Conservation (phyloP, 768 basidiomycete genomes). For the Sutorius australiensis region DNA sequence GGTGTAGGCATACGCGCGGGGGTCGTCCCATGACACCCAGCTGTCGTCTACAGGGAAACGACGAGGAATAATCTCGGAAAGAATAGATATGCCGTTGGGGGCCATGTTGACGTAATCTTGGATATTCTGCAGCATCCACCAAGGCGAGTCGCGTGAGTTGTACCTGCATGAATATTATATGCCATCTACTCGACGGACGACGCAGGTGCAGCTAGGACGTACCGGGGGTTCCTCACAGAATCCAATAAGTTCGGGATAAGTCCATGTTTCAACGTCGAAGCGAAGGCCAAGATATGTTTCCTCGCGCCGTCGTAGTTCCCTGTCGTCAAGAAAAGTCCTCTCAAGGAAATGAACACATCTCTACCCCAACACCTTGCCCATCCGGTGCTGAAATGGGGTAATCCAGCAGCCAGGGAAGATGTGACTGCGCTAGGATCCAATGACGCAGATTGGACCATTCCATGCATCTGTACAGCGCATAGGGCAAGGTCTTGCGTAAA, state of each 20-base stretch:
- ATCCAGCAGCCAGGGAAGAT: conserved; percentile 87
- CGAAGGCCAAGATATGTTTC: conserved; percentile 89
- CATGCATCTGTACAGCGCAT: conserved; percentile 86
- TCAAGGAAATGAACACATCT: conserved; percentile 88
- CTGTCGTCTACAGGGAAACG: conserved; percentile 93
- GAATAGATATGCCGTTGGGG: conserved; percentile 78
- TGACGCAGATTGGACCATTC: conserved; percentile 85
- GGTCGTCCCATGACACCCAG: conserved; percentile 91
- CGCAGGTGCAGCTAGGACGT: conserved; percentile 16
- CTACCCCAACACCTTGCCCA: conserved; percentile 99
- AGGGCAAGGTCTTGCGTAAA: conserved; percentile 91
- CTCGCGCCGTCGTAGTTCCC: conserved; percentile 84
- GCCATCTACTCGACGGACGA: not conserved
- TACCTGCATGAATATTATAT: conserved; percentile 45
- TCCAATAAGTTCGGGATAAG: conserved; percentile 95
- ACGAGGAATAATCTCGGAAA: conserved; percentile 81
- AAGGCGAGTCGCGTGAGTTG: conserved; percentile 96
- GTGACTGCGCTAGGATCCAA: conserved; percentile 66
- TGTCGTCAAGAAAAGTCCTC: conserved; percentile 91
- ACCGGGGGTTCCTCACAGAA: conserved; percentile 82
- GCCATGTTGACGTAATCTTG: conserved; percentile 87
- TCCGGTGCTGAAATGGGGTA: conserved; percentile 88
- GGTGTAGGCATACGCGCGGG: conserved; percentile 74
- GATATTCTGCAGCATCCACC: conserved; percentile 99
- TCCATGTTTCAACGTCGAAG: conserved; percentile 91